Evolutionary conservation across 2,329 filamentous ascomycete species (phyloP), one percentile per base, ranked within the genome.

Genomic region (Neoscytalidium dimidiatum): DNA sequence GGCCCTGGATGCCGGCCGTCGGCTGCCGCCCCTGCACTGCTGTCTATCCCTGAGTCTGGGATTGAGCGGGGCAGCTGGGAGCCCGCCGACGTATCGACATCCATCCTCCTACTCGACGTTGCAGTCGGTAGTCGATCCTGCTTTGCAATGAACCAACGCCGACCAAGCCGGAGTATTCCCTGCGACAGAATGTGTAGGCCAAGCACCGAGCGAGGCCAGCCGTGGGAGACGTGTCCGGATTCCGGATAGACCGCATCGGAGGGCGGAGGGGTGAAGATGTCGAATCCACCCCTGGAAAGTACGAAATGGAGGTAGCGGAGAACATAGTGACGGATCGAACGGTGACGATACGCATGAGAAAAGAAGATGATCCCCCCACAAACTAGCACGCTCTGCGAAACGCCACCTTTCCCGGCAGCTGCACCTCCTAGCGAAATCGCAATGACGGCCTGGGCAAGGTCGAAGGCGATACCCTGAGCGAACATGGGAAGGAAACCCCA

Each of bases 371-470:
- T 89, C 68, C 85, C 80, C 69, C 91, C 85, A 74, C 90, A 92
- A 44, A 90, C 86, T 58, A 91, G 83, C 52, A 92, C 87, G 72
- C 90, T 92, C 71, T 89, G 88, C 64, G 89, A 88, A 4, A 89
- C 88, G 60, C 89, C 88, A 66, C 89, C 86, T 69, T 85, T 86
- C 7, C 88, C 87, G 68, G 85, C 88, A 7, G 88, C 90, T 66
- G 92, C 92, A 66, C 93, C 94, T 67, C 94, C 94, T 11, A 97
- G 82, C 0, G 93, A 96, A 65, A 97, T 88, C 66, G 94, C 94
- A 73, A 97, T 96, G 74, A 97, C 92, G 66, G 94, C 92, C 78
- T 97, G 94, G 66, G 94, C 92, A 61, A 97, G 85, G 75, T 97
- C 94, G 70, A 97, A 84, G 65, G 94, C 90, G 73, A 96, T 90